phyloP scores from a whole-genome alignment of 495 filamentous ascomycete genomes.

The Talaromyces adpressus region DNA sequence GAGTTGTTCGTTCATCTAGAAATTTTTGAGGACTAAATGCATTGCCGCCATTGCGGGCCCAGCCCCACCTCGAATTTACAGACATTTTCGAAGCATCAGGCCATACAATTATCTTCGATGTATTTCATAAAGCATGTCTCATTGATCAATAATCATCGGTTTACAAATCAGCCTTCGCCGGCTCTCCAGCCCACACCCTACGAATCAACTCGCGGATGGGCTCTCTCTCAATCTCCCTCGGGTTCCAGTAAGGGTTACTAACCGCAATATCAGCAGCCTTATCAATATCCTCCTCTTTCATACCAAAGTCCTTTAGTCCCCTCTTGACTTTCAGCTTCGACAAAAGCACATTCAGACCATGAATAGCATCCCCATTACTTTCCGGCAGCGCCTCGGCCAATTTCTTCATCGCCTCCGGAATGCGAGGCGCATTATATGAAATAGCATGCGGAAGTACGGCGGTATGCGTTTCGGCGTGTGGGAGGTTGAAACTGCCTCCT shows the following conservation, averaged over 20 bases:
- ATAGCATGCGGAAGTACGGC: constrained; percentile 61
- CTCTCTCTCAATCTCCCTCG: constrained; percentile 47
- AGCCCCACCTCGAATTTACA: constrained; percentile 1
- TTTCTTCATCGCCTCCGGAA: constrained; percentile 52
- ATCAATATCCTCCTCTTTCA: constrained; percentile 61
- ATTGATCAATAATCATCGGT: constrained; percentile 1
- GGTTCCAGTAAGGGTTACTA: constrained; percentile 60
- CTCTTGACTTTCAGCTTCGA: constrained; percentile 50
- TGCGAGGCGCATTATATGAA: constrained; percentile 58
- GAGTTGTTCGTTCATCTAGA: constrained; percentile 8
- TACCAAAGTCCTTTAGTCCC: constrained; percentile 51
- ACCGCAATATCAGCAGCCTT: constrained; percentile 60
- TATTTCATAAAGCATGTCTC: neutral
- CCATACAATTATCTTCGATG: neutral
- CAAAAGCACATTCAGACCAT: constrained; percentile 55
- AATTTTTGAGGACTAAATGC: constrained; percentile 11
- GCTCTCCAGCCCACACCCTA: constrained; percentile 62
- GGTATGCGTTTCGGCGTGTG: constrained; percentile 64
- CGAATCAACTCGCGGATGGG: constrained; percentile 58
- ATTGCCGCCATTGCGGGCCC: constrained; percentile 8
- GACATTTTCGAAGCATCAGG: neutral
- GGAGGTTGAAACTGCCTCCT: constrained; percentile 62
- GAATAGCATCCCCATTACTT: constrained; percentile 52
- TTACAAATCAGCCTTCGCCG: constrained; percentile 51
- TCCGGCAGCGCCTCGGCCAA: constrained; percentile 51